phyloP scores from a whole-genome alignment of 306 rosid species.

The Gastrolobium villosum region DNA sequence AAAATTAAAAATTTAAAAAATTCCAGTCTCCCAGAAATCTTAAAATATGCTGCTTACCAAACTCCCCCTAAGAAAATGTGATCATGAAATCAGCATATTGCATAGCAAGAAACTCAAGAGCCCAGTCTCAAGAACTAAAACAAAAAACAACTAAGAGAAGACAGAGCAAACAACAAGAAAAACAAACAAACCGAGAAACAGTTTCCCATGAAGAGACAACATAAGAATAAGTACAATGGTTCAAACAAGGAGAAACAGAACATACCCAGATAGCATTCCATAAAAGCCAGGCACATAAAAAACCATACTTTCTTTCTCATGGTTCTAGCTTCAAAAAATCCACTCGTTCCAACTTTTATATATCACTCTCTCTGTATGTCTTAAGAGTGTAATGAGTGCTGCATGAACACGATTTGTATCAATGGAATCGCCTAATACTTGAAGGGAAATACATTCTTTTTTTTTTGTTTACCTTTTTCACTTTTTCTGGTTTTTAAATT shows the following conservation, averaged over 20 bases:
- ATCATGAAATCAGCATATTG: not conserved
- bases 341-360: constrained; percentile 11
- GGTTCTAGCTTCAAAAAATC: constrained; percentile 26
- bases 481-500: constrained; percentile 40
- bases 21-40: no score
- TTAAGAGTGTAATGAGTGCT: not conserved
- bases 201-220: not conserved
- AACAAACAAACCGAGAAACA: constrained; percentile 50
- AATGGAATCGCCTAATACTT: constrained; percentile 81
- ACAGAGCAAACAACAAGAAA: constrained; percentile 4
- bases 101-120: constrained; percentile 22
- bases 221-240: not conserved
- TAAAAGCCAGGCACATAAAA: constrained; percentile 56
- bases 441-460: constrained; percentile 46
- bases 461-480: constrained; percentile 44
- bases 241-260: constrained; percentile 28
- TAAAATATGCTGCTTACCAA: no score
- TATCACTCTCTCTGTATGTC: not conserved
- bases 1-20: no score
- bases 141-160: not conserved
- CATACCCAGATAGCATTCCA: constrained; percentile 71
- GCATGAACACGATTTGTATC: not conserved
- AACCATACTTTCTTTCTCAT: constrained; percentile 61
- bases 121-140: not conserved
- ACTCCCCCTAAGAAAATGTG: constrained; percentile 35